Base-by-base conservation (phyloP, 257 asterid species). In the Solanum habrochaites region DNA sequence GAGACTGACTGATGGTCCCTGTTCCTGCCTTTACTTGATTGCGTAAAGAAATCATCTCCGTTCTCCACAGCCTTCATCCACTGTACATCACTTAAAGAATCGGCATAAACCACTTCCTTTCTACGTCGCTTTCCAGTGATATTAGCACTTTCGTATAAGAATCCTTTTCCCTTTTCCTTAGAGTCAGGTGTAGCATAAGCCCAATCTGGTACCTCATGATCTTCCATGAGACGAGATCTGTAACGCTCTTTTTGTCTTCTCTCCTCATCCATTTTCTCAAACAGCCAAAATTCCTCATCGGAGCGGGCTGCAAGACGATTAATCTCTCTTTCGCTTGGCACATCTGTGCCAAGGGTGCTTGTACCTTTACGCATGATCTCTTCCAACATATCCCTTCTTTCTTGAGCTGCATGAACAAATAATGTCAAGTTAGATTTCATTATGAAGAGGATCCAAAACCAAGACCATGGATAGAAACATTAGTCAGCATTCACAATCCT, bases 141-240 rank as follows among this genome's bases (percentile, higher is more conserved):
- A 11, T 94, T 94, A 15, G 91, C 88, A 80, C 93, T 93, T 6
- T 88, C 92, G 43, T 86, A 80, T 32, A 91, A 86, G 66, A 94
- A 94, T 42, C 98, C 98, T 90, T 94, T 94, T 6, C 91, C 91
- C 85, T 91, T 93, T 25, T 87, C 89, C 4, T 90, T 93, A 42
- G 92, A 52, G 1, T 95, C 98, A 16, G 97, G 91, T 35, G 89
- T 86, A 7, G 92, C 80, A 40, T 93, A 95, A 10, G 92, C 99
- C 99, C 99, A 97, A 64, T 95, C 99, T n/a, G 99, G 99, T 32
- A 97, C 96, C 92, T 97, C 99, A 29, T 94, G 96, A 21, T 96
- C 98, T 90, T 95, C 98, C 99, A 97, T 94, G 66, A 97, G 98
- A 85, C 99, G 98, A 39, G 98, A 88, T 85, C 95, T 90, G 94